Base-by-base conservation (phyloP, 2,329 filamentous ascomycete genomes). In the Colletotrichum sojae region DNA sequence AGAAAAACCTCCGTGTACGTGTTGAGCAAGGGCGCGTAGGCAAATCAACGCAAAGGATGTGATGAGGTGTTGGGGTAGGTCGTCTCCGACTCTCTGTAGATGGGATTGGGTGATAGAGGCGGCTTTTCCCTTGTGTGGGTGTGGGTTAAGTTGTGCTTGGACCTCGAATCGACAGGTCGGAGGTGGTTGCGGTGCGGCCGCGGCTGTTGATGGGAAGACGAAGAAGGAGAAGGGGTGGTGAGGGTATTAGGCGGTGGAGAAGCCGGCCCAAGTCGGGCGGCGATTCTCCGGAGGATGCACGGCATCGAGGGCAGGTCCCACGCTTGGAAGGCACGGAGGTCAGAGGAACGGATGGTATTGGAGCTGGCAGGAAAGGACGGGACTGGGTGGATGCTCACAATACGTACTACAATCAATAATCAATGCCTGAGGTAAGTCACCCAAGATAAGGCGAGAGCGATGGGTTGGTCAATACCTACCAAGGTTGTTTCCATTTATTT, bases 111-210 rank as follows among this genome's bases (percentile, higher is more conserved):
- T 51, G 54, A 39, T n/a, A 43, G 31, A 22, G 49, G 22, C 22
- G 22, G 22, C 22, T 25, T 25, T 25, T 25, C 22, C 22, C 22
- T 25, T 25, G 22, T n/a, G 36, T 51, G 22, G 57, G 62, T 39
- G 27, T 20, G 25, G n/a, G 60, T 57, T 43, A 60, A 27, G 43
- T 63, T 67, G 67, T 69, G 67, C 67, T 69, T 67, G 51, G 67
- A 54, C 55, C 63, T 25, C 66, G 40, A 67, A 55, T 52, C 63
- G 55, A 67, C 48, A 27, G 49, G 20, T 52, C 31, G 43, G 49
- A 56, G 43, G 9, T 20, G 51, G 40, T 20, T 22, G 36, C 40
- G 49, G 43, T 27, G 22, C 22, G 22, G 22, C 22, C 16, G 27
- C 18, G 15, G 36, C 5, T 51, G 25, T 15, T 43, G 27, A 40